These are phyloP conservation scores for Pterocarpus macrocarpus DNA, from an alignment of 306 rosid genomes.

Conservation along the genomic window DNA sequence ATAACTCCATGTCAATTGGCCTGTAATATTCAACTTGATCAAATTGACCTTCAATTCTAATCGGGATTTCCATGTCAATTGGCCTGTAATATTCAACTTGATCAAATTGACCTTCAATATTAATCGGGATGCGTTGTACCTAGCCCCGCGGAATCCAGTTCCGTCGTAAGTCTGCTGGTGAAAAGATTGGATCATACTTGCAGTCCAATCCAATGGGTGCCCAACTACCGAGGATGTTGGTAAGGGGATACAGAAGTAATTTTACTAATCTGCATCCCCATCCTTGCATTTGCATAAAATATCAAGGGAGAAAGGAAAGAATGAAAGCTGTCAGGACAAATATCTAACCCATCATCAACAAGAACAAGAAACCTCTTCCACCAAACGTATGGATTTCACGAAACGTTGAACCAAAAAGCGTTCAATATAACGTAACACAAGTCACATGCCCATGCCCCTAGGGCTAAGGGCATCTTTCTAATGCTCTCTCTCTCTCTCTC, in stretches of 20 bases:
- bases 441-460: not conserved
- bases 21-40: no score
- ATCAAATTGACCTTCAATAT: no score
- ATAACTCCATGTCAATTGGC: no score
- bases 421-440: not conserved
- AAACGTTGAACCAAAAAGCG: not conserved
- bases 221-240: not conserved
- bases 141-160: not conserved
- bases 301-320: no score
- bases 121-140: not conserved
- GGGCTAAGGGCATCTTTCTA: not conserved
- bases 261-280: not conserved
- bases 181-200: not conserved
- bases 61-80: not conserved
- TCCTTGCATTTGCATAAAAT: not conserved
- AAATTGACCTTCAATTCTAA: no score
- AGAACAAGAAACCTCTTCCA: constrained; percentile 11
- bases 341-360: not conserved
- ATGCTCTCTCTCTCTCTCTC: not conserved
- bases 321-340: not conserved
- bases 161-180: not conserved
- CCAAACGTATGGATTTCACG: not conserved
- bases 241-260: not conserved
- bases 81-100: no score
- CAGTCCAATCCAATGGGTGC: not conserved